phyloP scores from a whole-genome alignment of 1,139 yeast species.

The Petasospora fabianii region DNA sequence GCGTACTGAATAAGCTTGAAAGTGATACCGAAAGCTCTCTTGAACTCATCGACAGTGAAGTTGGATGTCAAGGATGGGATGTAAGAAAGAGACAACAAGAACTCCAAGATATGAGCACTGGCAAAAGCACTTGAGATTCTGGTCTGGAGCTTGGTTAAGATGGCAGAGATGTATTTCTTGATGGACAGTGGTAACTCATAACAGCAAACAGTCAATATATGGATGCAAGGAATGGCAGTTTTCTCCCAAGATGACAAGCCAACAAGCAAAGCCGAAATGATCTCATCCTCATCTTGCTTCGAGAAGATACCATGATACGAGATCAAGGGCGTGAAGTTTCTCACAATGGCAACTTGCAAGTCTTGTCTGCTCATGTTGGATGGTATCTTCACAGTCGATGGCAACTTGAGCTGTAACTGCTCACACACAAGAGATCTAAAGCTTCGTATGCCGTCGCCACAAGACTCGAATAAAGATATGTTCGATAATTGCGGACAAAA shows the following conservation, averaged over 20 bases:
- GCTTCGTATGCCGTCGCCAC: conserved; percentile 41
- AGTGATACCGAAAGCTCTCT: conserved; percentile 78
- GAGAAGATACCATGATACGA: conserved; percentile 61
- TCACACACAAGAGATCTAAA: conserved; percentile 55
- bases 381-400: conserved; percentile 42
- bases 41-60: conserved; percentile 73
- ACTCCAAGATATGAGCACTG: conserved; percentile 73
- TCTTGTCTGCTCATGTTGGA: conserved; percentile 51
- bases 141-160: conserved; percentile 67
- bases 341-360: conserved; percentile 61
- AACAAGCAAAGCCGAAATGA: conserved; percentile 58
- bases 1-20: conserved; percentile 76
- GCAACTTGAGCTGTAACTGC: conserved; percentile 53
- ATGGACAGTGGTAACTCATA: conserved; percentile 75
- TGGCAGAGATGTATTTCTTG: conserved; percentile 61
- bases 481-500: conserved; percentile 71
- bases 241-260: conserved; percentile 76
- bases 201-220: conserved; percentile 72
- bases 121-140: conserved; percentile 68
- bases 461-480: conserved; percentile 45
- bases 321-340: conserved; percentile 62
- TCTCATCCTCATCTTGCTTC: conserved; percentile 63
- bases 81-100: conserved; percentile 61
- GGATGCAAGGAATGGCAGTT: conserved; percentile 75
- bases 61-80: conserved; percentile 67